Evolutionary conservation across 192 early-diverging fungal genomes (phyloP), one percentile per base, ranked within the genome.

Genomic region (Hyaloraphidium curvatum): DNA sequence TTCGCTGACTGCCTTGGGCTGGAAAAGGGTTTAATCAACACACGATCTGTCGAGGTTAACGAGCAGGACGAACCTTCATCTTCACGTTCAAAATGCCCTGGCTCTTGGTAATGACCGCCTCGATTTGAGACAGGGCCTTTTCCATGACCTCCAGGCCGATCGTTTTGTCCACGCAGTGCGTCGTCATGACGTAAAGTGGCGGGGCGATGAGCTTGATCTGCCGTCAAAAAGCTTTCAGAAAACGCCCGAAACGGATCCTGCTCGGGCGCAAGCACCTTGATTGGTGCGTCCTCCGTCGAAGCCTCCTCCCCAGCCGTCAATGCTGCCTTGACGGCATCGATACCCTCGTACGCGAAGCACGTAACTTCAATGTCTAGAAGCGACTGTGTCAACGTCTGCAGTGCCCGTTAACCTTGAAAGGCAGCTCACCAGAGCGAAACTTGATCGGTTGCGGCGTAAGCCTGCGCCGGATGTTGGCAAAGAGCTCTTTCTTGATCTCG

Each of bases 401-500:
- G 25, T n/a, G n/a, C n/a, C n/a, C n/a, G n/a, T n/a, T n/a, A n/a
- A 40, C 25, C 2, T 40, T 40, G 9, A 43, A 22, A 28, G 2
- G 23, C 11, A 30, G 52, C 62, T 66, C 67, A 77, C 75, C 75
- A 31, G 89, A 85, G 60, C 91, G 87, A 48, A 98, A 86, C 68
- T 96, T 98, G 63, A 89, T 78, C 30, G 87, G 83, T 64, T 94
- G 87, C 35, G 91, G 94, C 31, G 89, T 92, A 68, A 98, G 67
- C n/a, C 85, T 76, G 43, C 87, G 84, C 41, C 75, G 75, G 55
- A 98, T 91, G 65, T 83, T 82, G 63, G 62, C 65, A 52, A 90
- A 57, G 26, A 98, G 68, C 64, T 93, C 89, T 13, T 76, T 73
- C 33, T 62, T 65, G 28, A 87, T 66, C 29, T 70, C 69, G 17